Conservation (phyloP, 2,329 filamentous ascomycete species). For the Venturia asperata region DNA sequence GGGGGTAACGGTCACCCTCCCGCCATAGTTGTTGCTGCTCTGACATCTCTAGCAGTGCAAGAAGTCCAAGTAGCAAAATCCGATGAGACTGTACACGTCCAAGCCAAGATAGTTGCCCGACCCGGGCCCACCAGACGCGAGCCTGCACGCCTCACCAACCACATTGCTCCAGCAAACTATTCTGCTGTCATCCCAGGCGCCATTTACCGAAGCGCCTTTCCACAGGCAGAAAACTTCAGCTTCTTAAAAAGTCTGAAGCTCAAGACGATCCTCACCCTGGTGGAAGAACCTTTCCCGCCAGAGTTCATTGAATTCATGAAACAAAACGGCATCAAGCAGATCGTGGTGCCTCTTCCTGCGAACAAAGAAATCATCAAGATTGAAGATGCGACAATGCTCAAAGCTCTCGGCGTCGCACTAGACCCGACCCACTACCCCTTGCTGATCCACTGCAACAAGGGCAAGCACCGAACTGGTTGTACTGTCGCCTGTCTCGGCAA, state of each 20-base stretch:
- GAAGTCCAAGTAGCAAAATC: neutral
- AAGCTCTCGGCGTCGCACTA: constrained; percentile 64
- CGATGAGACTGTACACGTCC: neutral
- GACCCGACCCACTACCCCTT: constrained; percentile 70
- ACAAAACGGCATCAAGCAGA: constrained; percentile 61
- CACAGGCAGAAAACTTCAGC: constrained; percentile 59
- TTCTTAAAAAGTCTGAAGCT: constrained; percentile 63
- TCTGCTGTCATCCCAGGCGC: constrained; percentile 63
- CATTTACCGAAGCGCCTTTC: constrained; percentile 78
- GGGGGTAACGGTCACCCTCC: neutral
- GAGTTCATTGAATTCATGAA: constrained; percentile 55
- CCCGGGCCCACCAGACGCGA: neutral
- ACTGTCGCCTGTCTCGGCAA: constrained; percentile 75
- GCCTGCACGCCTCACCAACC: constrained; percentile 16
- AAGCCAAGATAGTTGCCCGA: neutral
- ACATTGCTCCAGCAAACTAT: constrained; percentile 58
- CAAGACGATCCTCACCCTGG: constrained; percentile 65
- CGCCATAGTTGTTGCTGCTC: neutral
- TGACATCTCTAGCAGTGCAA: neutral
- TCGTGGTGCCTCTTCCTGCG: constrained; percentile 71
- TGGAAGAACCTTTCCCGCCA: constrained; percentile 42
- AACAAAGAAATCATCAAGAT: constrained; percentile 63
- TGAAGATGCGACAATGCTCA: constrained; percentile 49
- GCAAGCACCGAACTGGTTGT: constrained; percentile 87
- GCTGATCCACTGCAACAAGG: constrained; percentile 88